These are phyloP conservation scores for Plasmodium cynomolgi DNA, from an alignment of 169 alveolate species.

Conservation along the genomic window DNA sequence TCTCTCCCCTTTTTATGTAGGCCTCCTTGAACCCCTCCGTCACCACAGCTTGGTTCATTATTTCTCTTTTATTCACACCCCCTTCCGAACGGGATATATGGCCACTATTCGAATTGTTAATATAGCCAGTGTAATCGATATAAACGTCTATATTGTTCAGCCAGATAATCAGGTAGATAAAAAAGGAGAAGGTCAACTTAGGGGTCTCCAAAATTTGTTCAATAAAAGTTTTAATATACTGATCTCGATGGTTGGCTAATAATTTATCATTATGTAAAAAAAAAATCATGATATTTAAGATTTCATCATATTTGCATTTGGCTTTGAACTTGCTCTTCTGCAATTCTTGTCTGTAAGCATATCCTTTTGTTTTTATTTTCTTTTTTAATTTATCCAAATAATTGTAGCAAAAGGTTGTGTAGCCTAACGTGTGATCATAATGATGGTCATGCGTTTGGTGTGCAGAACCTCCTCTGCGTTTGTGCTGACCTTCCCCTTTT, in stretches of 20 bases:
- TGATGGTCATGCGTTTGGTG: background rate
- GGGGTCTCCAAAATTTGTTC: conserved; percentile 70
- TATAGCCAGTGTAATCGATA: conserved; percentile 64
- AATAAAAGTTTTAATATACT: conserved; percentile 67
- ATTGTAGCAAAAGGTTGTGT: conserved; percentile 37
- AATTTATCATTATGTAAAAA: conserved; percentile 66
- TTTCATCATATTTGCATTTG: conserved; percentile 66
- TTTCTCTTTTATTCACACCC: conserved; percentile 3
- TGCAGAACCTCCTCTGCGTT: background rate
- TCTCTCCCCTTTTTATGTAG: background rate
- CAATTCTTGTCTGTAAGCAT: conserved; percentile 21
- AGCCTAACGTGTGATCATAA: conserved; percentile 28
- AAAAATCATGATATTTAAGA: conserved; percentile 46
- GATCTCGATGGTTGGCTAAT: conserved; percentile 55
- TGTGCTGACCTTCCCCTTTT: background rate
- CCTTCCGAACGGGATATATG: background rate
- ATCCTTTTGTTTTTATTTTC: conserved; percentile 17
- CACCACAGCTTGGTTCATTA: background rate
- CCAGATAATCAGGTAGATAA: conserved; percentile 64
- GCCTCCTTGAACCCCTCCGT: background rate
- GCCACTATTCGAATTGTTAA: conserved; percentile 27
- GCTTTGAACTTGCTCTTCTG: conserved; percentile 27
- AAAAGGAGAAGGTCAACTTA: conserved; percentile 65
- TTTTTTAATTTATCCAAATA: conserved; percentile 53
- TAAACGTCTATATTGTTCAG: conserved; percentile 39